These are phyloP conservation scores for Sporothrix curviconia DNA, from an alignment of 2,329 filamentous ascomycete genomes.

Conservation along the genomic window DNA sequence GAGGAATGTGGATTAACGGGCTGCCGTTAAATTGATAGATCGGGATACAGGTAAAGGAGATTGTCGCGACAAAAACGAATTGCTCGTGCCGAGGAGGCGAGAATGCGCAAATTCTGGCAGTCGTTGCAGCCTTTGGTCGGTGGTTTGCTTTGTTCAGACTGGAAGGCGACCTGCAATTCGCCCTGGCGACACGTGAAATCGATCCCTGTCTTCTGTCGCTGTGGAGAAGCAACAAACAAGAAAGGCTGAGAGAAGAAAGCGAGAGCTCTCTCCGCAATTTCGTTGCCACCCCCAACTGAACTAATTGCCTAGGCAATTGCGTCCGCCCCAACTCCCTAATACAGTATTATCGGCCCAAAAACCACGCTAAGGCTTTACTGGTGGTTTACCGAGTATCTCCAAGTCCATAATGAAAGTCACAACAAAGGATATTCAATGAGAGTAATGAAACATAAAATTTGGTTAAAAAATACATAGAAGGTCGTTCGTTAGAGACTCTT, in stretches of 20 bases:
- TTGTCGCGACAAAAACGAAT: no score
- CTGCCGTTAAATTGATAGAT: no score
- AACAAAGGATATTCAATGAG: background rate
- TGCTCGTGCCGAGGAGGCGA: no score
- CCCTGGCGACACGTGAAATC: no score
- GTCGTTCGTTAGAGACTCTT: constrained; percentile 15
- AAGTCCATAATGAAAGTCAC: background rate
- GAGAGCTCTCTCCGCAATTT: background rate
- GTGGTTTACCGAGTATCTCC: background rate
- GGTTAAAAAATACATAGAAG: constrained; percentile 12
- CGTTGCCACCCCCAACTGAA: background rate
- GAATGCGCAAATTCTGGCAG: no score
- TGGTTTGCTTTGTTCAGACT: no score
- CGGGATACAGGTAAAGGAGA: no score
- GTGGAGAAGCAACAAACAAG: background rate
- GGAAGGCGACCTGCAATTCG: no score
- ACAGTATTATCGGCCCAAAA: background rate
- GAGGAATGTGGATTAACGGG: no score
- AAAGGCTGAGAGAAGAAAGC: background rate
- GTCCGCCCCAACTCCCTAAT: background rate
- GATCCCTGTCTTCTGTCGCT: no score
- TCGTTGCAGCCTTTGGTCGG: no score
- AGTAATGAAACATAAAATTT: background rate
- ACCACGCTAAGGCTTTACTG: background rate
- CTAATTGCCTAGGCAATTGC: constrained; percentile 5